Evolutionary conservation across 2,329 filamentous ascomycete species (phyloP), one percentile per base, ranked within the genome.

Genomic region (Seiridium unicorne): DNA sequence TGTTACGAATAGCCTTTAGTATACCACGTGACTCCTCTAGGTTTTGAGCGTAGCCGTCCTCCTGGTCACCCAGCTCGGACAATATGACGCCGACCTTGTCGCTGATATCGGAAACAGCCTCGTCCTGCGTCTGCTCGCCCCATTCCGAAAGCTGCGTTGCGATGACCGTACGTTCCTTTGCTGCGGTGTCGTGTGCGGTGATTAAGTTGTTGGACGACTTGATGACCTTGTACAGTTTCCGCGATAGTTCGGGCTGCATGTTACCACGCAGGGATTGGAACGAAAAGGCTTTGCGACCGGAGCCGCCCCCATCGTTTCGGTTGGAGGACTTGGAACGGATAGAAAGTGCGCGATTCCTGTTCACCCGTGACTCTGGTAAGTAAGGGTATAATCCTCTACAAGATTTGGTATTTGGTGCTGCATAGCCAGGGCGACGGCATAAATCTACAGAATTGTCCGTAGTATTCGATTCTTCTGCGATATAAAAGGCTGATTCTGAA

Each of bases 21-120:
- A 92, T 78, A 40, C 81, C 84, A 54, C 95, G 86, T 66, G 90
- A 92, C 63, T 97, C 93, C 74, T 99, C 95, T 59, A 99, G 76
- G 54, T 89, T 88, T 74, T 94, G 89, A 4, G 93, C 92, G 75
- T 93, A 98, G 51, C 83, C 72, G 66, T 97, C 93, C 74, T 99
- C 95, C 76, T 96, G 93, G 77, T 97, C 93, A 57, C 93, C 95
- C 62, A 99, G 87, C 80, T 98, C 95, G 31, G 91, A 90, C 62
- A 99, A 81, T 68, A 99, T 81, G 44, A 98, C 94, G 56, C 93
- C 95, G 57, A 99, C 83, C 83, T 99, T 99, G 83, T 98, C 95
- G 61, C 91, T 93, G 67, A 99, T 85, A 72, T 98, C 95, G 57
- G 87, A 92, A 69, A 98, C 83, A 56, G 88, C 87, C 63, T 96